phyloP scores from a whole-genome alignment of 2,329 filamentous ascomycete genomes.

The Xylariaceae sp. region DNA sequence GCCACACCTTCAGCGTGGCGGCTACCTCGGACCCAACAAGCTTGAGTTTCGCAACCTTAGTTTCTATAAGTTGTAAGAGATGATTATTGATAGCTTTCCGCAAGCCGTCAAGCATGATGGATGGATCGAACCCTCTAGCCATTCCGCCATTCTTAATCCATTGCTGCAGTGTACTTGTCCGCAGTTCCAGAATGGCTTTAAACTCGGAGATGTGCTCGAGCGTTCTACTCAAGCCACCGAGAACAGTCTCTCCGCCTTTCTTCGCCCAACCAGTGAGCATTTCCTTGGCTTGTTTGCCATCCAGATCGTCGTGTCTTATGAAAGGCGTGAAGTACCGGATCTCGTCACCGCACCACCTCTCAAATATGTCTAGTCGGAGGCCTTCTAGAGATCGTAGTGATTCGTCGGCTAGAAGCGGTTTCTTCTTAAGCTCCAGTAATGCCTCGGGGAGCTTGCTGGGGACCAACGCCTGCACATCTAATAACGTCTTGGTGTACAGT shows the following conservation, averaged over 20 bases:
- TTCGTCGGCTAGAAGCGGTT: slow-evolving; percentile 74
- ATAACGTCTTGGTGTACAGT: slow-evolving; percentile 78
- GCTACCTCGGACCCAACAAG: slow-evolving; percentile 70
- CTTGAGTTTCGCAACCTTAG: slow-evolving; percentile 68
- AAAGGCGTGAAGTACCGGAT: slow-evolving; percentile 87
- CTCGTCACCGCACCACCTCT: slow-evolving; percentile 81
- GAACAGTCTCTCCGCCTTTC: slow-evolving; percentile 63
- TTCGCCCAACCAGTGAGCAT: slow-evolving; percentile 70
- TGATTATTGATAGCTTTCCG: slow-evolving; percentile 73
- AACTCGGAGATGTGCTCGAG: slow-evolving; percentile 70
- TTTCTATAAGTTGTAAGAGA: slow-evolving; percentile 67
- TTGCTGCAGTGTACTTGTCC: slow-evolving; percentile 72
- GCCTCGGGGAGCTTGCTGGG: slow-evolving; percentile 75
- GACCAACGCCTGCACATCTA: slow-evolving; percentile 78
- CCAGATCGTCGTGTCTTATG: slow-evolving; percentile 80
- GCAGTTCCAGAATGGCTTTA: slow-evolving; percentile 70
- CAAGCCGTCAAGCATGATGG: slow-evolving; percentile 71
- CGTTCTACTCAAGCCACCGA: slow-evolving; percentile 66
- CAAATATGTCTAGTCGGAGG: slow-evolving; percentile 77
- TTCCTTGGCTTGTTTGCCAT: slow-evolving; percentile 64
- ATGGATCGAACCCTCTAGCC: slow-evolving; percentile 70
- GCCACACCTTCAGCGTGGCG: slow-evolving; percentile 67
- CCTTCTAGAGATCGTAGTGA: slow-evolving; percentile 71
- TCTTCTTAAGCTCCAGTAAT: slow-evolving; percentile 71
- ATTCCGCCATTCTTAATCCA: slow-evolving; percentile 76